phyloP scores from a whole-genome alignment of 768 basidiomycete species.

The Cyclocybe cylindracea region DNA sequence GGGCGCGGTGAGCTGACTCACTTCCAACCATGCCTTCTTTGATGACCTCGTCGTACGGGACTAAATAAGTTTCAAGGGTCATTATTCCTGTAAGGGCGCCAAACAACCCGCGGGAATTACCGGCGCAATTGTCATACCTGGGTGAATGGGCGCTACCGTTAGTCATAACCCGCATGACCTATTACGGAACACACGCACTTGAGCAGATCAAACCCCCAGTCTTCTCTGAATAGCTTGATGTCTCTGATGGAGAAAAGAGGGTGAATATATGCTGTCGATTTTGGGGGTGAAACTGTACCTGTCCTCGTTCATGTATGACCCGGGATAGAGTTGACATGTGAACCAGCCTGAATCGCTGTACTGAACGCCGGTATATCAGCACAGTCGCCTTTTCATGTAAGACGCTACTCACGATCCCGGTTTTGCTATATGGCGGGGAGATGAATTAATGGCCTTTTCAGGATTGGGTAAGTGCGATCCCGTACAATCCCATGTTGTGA shows the following conservation, averaged over 20 bases:
- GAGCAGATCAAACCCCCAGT: slow-evolving; percentile 68
- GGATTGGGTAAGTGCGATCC: slow-evolving; percentile 5
- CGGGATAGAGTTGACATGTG: slow-evolving; percentile 65
- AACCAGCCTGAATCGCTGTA: slow-evolving; percentile 73
- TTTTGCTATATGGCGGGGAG: slow-evolving; percentile 38
- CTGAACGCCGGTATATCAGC: slow-evolving; percentile 28
- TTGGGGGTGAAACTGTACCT: slow-evolving; percentile 32
- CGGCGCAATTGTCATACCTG: slow-evolving; percentile 65
- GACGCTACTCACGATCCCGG: slow-evolving; percentile 53
- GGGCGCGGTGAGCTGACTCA: slow-evolving; percentile 25
- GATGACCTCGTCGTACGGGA: slow-evolving; percentile 58
- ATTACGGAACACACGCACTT: slow-evolving; percentile 41
- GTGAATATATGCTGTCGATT: not conserved
- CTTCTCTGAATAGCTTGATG: slow-evolving; percentile 50
- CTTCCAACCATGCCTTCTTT: slow-evolving; percentile 58
- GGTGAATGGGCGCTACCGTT: not conserved
- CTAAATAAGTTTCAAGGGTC: not conserved
- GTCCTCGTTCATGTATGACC: slow-evolving; percentile 63
- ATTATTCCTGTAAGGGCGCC: not conserved
- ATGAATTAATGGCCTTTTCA: not conserved
- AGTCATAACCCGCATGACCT: not conserved
- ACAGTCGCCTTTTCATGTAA: not conserved
- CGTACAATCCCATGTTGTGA: slow-evolving; percentile 58
- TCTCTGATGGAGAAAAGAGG: slow-evolving; percentile 37
- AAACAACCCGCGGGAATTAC: slow-evolving; percentile 27